These are phyloP conservation scores for Penicillium fimorum DNA, from an alignment of 495 filamentous ascomycete genomes.

Conservation along the genomic window DNA sequence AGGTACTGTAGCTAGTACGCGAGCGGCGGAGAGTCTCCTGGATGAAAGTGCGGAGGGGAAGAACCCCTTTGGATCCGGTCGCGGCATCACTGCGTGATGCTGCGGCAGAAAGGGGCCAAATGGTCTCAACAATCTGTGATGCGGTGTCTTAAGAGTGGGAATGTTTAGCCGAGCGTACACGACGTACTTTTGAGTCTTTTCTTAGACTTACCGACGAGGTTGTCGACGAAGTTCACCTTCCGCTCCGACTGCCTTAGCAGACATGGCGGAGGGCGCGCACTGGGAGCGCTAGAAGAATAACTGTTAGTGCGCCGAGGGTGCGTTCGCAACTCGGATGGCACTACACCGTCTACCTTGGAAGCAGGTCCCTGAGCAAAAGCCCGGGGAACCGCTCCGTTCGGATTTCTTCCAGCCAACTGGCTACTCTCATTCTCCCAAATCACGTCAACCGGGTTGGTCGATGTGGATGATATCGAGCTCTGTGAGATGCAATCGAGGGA, in stretches of 20 bases:
- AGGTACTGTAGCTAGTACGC: conserved; percentile 91
- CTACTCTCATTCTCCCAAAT: conserved; percentile 50
- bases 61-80: conserved; percentile 61
- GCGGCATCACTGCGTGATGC: conserved; percentile 47
- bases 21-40: conserved; percentile 95
- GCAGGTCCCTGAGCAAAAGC: conserved; percentile 29
- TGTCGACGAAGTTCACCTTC: conserved; percentile 94
- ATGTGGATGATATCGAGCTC: conserved; percentile 51
- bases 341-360: conserved; percentile 44
- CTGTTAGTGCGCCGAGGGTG: conserved; percentile 76
- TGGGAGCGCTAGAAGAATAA: conserved; percentile 43
- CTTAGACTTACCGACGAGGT: conserved; percentile 88
- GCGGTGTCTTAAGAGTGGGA: conserved; percentile 73
- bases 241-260: conserved; percentile 89
- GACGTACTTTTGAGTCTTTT: conserved; percentile 13
- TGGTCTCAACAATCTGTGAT: conserved; percentile 93
- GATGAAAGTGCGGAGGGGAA: conserved; percentile 92
- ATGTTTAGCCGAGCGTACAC: conserved; percentile 23
- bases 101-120: conserved; percentile 75
- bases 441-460: conserved; percentile 47
- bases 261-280: conserved; percentile 70
- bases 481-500: conserved; percentile 63
- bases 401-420: conserved; percentile 25
- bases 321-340: conserved; percentile 68
- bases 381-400: conserved; percentile 27